Evolutionary conservation across 768 basidiomycete species (phyloP).

Genomic region (Tylopilus rubrobrunneus): DNA sequence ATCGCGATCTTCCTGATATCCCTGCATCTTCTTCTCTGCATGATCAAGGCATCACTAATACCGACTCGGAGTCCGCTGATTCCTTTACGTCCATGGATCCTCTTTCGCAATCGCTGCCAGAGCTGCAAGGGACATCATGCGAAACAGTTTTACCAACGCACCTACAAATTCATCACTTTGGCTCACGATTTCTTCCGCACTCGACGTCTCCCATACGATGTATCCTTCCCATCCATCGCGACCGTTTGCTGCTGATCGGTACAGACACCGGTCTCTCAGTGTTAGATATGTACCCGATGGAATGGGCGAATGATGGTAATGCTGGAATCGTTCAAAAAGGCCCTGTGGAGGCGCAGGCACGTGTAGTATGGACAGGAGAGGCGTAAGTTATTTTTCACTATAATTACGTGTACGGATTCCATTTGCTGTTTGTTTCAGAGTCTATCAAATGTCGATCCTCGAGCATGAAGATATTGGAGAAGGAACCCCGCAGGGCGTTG

Average conservation of each 20-base stretch:
- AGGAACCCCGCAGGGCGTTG: constrained; percentile 64
- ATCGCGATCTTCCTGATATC: constrained; percentile 29
- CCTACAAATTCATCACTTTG: constrained; percentile 71
- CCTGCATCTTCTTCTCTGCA: constrained; percentile 13
- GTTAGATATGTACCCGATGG: constrained; percentile 76
- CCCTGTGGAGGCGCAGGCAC: constrained; percentile 67
- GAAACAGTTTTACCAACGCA: constrained; percentile 59
- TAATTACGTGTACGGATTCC: background rate
- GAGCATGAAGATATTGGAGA: constrained; percentile 60
- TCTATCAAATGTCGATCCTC: constrained; percentile 73
- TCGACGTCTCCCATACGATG: constrained; percentile 71
- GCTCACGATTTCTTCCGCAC: constrained; percentile 83
- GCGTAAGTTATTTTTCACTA: constrained; percentile 41
- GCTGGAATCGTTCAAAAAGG: constrained; percentile 46
- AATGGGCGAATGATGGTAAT: constrained; percentile 48
- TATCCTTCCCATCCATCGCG: constrained; percentile 63
- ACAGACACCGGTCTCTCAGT: constrained; percentile 80
- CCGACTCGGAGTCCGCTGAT: constrained; percentile 7
- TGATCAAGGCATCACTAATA: background rate
- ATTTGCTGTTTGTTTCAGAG: constrained; percentile 37
- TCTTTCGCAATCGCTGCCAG: constrained; percentile 30
- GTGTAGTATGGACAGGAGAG: constrained; percentile 74
- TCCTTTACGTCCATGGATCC: constrained; percentile 23
- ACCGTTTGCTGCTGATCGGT: constrained; percentile 70
- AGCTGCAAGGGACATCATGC: constrained; percentile 38